Evolutionary conservation across 148 eudicot species (phyloP).

Genomic region (Gaultheria prostrata): DNA sequence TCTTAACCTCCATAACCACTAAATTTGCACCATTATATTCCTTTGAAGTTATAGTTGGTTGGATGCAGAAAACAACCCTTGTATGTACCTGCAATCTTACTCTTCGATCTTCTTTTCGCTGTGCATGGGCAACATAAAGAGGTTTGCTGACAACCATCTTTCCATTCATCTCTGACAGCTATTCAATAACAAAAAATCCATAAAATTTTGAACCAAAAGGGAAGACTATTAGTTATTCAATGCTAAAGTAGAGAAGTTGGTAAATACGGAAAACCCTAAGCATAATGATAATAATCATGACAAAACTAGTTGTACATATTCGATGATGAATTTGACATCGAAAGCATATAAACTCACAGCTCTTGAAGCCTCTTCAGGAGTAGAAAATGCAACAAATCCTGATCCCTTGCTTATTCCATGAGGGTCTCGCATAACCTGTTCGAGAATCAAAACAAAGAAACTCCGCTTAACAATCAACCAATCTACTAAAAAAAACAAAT

Average conservation of each 20-base stretch:
- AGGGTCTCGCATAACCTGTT: slow-evolving; percentile 86
- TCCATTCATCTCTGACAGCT: slow-evolving; percentile 87
- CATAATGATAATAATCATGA: neutral
- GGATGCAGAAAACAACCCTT: neutral
- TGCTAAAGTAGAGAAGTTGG: neutral
- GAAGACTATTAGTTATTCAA: neutral
- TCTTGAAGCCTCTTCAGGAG: slow-evolving; percentile 85
- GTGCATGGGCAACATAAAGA: slow-evolving; percentile 88
- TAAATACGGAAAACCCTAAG: neutral
- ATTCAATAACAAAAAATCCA: neutral
- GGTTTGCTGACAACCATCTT: slow-evolving; percentile 81
- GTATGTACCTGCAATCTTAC: slow-evolving; percentile 70
- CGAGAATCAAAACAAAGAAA: slow-evolving; percentile 15
- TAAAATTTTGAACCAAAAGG: neutral
- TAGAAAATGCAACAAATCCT: slow-evolving; percentile 88
- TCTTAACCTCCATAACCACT: neutral
- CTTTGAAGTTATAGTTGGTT: neutral
- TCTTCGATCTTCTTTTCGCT: slow-evolving; percentile 87
- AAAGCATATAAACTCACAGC: slow-evolving; percentile 59
- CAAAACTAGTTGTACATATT: neutral
- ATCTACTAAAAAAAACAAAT: neutral
- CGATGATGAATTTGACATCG: neutral
- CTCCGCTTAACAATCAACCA: neutral
- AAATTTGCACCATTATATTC: neutral
- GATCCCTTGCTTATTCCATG: slow-evolving; percentile 83